Conservation (phyloP, 108 stramenopile species). For the Aurantiochytrium sp. region DNA sequence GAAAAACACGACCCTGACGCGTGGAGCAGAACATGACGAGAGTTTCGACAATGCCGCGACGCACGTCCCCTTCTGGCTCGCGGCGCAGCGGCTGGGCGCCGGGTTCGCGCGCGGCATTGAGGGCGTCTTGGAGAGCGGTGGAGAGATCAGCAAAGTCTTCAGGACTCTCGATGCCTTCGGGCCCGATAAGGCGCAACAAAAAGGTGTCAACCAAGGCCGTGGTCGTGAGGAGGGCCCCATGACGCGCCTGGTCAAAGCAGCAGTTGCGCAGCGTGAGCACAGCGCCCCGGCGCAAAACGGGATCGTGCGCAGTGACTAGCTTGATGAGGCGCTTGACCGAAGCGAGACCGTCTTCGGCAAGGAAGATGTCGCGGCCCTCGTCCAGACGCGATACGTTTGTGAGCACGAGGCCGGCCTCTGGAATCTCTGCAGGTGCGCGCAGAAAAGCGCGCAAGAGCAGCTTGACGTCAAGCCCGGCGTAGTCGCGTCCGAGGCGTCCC, state of each 20-base stretch:
- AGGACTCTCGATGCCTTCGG: background rate
- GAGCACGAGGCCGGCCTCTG: background rate
- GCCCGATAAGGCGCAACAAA: background rate
- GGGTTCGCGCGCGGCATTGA: background rate
- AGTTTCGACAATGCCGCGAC: background rate
- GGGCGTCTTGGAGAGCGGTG: background rate
- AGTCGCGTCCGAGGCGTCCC: background rate
- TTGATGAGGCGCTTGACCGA: background rate
- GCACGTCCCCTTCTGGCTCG: background rate
- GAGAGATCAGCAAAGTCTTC: background rate
- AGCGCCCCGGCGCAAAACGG: background rate
- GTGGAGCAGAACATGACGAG: background rate
- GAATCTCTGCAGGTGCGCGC: background rate
- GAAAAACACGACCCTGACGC: background rate
- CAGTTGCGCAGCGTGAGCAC: background rate
- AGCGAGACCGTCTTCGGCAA: background rate
- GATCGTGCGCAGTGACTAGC: background rate
- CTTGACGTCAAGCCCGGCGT: background rate
- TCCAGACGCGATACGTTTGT: background rate
- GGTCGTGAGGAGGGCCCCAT: background rate
- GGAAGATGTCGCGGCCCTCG: conserved; percentile 15
- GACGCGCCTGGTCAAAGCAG: background rate
- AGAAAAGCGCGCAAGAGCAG: background rate
- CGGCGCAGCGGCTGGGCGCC: background rate
- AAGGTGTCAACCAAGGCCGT: background rate